A percentile compares a stretch with the other conserved stretches of the same genome.
These are phyloP conservation scores for Chalaropsis ovoidea DNA, from an alignment of 2,329 filamentous ascomycete species.

Conservation along the genomic window DNA sequence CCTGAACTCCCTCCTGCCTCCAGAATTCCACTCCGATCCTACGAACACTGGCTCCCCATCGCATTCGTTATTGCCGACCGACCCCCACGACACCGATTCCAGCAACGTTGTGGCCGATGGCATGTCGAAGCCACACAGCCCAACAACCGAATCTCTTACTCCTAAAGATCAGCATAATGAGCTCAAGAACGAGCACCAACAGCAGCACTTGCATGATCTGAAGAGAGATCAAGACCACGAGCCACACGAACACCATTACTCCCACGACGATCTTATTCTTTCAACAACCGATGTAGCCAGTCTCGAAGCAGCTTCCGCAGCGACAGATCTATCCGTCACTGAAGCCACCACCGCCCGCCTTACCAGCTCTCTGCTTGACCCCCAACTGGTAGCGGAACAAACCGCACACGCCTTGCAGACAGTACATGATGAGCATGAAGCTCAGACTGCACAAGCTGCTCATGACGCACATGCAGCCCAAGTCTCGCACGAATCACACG, in stretches of 20 bases:
- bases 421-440: slow-evolving; percentile 5
- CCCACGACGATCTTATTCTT: slow-evolving; percentile 16
- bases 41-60: slow-evolving; percentile 9
- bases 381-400: slow-evolving; percentile 33
- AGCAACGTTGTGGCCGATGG: background rate
- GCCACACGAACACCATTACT: slow-evolving; percentile 3
- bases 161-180: background rate
- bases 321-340: slow-evolving; percentile 34
- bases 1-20: slow-evolving; percentile 17
- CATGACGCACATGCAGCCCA: background rate
- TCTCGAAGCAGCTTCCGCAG: slow-evolving; percentile 12
- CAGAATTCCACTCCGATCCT: slow-evolving; percentile 19
- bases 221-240: background rate
- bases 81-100: slow-evolving; percentile 17
- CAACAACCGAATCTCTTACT: slow-evolving; percentile 6
- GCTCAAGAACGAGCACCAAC: background rate
- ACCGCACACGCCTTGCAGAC: slow-evolving; percentile 9
- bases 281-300: slow-evolving; percentile 12
- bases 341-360: slow-evolving; percentile 48
- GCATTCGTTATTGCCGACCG: slow-evolving; percentile 4
- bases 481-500: background rate
- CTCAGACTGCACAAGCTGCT: slow-evolving; percentile 4
- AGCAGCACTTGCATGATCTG: background rate
- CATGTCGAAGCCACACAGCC: slow-evolving; percentile 8
- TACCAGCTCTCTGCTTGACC: slow-evolving; percentile 46